Evolutionary conservation across 2,329 filamentous ascomycete genomes (phyloP).

Genomic region (Nemania serpens): DNA sequence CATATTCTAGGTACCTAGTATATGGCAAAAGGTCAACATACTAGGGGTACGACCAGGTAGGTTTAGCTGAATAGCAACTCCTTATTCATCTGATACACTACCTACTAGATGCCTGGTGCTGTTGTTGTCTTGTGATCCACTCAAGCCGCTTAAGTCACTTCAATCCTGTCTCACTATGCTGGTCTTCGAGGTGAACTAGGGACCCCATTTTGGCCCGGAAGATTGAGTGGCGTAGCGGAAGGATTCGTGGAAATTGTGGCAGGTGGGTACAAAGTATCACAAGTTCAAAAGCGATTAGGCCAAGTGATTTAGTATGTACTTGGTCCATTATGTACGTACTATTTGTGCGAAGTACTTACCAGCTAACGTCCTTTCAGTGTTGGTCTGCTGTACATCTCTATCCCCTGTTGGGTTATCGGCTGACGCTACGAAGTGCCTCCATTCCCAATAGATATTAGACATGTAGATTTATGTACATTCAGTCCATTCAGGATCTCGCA

Average conservation of each 20-base stretch:
- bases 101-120: too few species aligned
- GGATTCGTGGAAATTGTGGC: conserved; percentile 12
- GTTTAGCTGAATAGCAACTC: too few species aligned
- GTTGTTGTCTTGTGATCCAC: conserved; percentile 14
- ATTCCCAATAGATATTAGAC: background rate
- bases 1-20: too few species aligned
- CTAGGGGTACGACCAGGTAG: too few species aligned
- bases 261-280: conserved; percentile 10
- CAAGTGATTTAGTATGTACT: background rate
- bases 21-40: too few species aligned
- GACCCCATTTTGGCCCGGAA: conserved; percentile 14
- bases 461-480: too few species aligned
- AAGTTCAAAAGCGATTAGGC: background rate
- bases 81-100: too few species aligned
- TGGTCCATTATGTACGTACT: too few species aligned
- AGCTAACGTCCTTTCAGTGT: too few species aligned
- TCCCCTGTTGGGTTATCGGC: conserved; percentile 17
- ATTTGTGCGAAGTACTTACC: background rate
- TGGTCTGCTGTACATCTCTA: background rate
- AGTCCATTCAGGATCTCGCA: too few species aligned
- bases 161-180: background rate
- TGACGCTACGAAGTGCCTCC: conserved; percentile 15
- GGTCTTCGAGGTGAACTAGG: too few species aligned
- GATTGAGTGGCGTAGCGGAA: conserved; percentile 19
- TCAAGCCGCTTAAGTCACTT: conserved; percentile 5